Conservation (phyloP, 768 basidiomycete genomes). For the Imleria badia region DNA sequence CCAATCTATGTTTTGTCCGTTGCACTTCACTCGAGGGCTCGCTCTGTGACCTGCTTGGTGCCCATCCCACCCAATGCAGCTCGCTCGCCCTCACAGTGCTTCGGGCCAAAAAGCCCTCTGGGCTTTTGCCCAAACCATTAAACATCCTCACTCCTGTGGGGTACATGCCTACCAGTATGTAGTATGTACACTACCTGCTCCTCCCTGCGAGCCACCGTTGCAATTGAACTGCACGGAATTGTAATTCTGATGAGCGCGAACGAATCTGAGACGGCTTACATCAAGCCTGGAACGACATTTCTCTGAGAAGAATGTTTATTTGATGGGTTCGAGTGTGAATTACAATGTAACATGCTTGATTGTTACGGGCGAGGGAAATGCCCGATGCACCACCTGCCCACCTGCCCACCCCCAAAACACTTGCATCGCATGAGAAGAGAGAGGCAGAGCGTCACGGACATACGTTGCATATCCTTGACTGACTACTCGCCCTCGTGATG, state of each 20-base stretch:
- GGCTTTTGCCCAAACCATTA: too few relatives aligned
- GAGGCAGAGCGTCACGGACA: slow-evolving; percentile 48
- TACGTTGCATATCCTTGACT: slow-evolving; percentile 94
- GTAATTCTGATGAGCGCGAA: neutral
- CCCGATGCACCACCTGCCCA: slow-evolving; percentile 92
- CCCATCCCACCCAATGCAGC: too few relatives aligned
- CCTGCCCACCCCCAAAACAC: slow-evolving; percentile 59
- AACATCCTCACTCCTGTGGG: too few relatives aligned
- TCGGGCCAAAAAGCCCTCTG: too few relatives aligned
- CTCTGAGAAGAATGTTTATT: slow-evolving; percentile 41
- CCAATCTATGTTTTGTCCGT: too few relatives aligned
- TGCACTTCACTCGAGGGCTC: too few relatives aligned
- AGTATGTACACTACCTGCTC: too few relatives aligned
- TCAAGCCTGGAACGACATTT: slow-evolving; percentile 76
- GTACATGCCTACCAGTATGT: too few relatives aligned
- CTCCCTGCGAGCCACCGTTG: too few relatives aligned
- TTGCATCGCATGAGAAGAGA: slow-evolving; percentile 26
- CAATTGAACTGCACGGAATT: too few relatives aligned
- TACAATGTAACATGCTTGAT: slow-evolving; percentile 49
- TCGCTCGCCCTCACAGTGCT: too few relatives aligned
- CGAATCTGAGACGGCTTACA: slow-evolving; percentile 47
- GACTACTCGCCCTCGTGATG: slow-evolving; percentile 82
- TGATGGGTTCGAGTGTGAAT: neutral
- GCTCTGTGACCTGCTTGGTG: too few relatives aligned
- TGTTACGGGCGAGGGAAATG: slow-evolving; percentile 75